Conservation (phyloP, 1,284 basidiomycete species). For the Xerocomus alliaceus region DNA sequence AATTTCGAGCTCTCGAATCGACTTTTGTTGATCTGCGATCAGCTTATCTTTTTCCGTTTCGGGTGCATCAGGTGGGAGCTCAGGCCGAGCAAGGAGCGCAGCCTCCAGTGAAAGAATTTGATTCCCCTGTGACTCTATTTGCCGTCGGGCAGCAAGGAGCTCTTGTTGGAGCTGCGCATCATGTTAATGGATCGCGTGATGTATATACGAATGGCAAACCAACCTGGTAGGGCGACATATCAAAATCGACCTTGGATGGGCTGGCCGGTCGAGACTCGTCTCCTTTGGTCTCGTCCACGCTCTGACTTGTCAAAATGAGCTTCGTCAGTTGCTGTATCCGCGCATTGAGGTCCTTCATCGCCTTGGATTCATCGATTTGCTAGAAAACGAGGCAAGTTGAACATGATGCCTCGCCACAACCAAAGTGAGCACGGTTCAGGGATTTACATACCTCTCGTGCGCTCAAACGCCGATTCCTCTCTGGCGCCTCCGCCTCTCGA, state of each 20-base stretch:
- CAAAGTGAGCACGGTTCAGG: background rate
- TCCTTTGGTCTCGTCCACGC: slow-evolving; percentile 70
- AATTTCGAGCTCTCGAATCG: slow-evolving; percentile 74
- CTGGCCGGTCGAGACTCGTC: slow-evolving; percentile 77
- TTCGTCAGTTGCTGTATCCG: slow-evolving; percentile 86
- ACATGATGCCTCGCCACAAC: background rate
- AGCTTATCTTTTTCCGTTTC: slow-evolving; percentile 75
- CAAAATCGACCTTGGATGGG: slow-evolving; percentile 85
- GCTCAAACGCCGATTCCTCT: slow-evolving; percentile 63
- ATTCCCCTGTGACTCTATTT: slow-evolving; percentile 77
- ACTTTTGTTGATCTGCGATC: slow-evolving; percentile 70
- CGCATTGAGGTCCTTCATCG: slow-evolving; percentile 80
- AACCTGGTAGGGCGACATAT: slow-evolving; percentile 83
- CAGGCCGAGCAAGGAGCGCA: slow-evolving; percentile 67
- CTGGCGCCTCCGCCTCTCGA: slow-evolving; percentile 64
- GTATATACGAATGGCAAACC: slow-evolving; percentile 16
- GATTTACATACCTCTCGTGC: slow-evolving; percentile 64
- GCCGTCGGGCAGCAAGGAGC: slow-evolving; percentile 74
- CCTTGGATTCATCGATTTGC: slow-evolving; percentile 80
- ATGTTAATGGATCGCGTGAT: slow-evolving; percentile 1
- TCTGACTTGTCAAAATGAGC: slow-evolving; percentile 85
- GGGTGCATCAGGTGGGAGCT: slow-evolving; percentile 60
- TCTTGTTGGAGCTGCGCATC: slow-evolving; percentile 80
- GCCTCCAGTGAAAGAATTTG: slow-evolving; percentile 84
- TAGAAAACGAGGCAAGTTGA: slow-evolving; percentile 33